These are phyloP conservation scores for Nicotiana sylvestris DNA, from an alignment of 257 asterid species.

Conservation along the genomic window DNA sequence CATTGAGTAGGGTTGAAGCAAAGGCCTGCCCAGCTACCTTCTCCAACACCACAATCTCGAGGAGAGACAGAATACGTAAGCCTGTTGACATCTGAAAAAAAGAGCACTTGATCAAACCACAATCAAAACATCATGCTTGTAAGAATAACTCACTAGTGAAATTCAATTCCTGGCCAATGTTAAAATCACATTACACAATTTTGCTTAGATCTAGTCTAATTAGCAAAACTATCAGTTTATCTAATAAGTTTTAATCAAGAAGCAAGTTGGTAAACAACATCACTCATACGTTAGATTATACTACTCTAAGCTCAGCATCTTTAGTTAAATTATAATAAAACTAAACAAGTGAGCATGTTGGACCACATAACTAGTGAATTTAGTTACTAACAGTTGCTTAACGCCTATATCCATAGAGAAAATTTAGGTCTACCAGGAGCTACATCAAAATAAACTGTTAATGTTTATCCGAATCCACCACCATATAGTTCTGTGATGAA, in stretches of 20 bases:
- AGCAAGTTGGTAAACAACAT: neutral
- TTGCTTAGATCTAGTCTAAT: neutral
- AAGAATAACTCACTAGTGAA: neutral
- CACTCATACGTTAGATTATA: neutral
- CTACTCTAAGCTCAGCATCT: neutral
- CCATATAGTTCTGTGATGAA: neutral
- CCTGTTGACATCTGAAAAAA: conserved; percentile 49
- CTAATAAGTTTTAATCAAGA: neutral
- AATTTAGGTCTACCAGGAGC: neutral
- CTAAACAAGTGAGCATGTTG: conserved; percentile 1
- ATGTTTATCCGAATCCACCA: neutral
- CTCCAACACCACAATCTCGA: conserved; percentile 79
- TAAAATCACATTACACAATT: neutral
- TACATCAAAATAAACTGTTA: neutral
- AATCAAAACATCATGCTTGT: neutral
- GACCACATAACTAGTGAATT: neutral
- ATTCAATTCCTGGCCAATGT: neutral
- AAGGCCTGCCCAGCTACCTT: conserved; percentile 93
- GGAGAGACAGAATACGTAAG: conserved; percentile 74
- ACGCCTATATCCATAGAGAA: neutral
- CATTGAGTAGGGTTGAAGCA: conserved; percentile 75
- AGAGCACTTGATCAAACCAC: neutral
- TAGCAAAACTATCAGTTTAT: neutral
- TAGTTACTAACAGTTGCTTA: neutral
- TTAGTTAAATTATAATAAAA: neutral